These are phyloP conservation scores for Heterobasidion irregulare DNA, from an alignment of 1,284 basidiomycete genomes.

Conservation along the genomic window DNA sequence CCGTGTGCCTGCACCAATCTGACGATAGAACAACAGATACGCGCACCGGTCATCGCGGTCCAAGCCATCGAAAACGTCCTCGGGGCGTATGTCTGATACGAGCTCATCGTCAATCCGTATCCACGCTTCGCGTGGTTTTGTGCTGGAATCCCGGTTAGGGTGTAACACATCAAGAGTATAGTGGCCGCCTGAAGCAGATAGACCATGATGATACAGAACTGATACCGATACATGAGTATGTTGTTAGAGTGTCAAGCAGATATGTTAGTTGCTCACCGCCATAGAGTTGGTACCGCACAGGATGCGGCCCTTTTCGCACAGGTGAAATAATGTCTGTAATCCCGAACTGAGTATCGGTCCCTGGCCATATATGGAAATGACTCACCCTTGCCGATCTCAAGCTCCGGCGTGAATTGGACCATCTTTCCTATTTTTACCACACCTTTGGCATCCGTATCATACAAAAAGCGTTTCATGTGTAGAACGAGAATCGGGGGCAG, in stretches of 20 bases:
- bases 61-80: slow-evolving; percentile 66
- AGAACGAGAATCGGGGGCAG: slow-evolving; percentile 85
- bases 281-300: slow-evolving; percentile 76
- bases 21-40: slow-evolving; percentile 84
- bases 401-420: slow-evolving; percentile 69
- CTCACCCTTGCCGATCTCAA: slow-evolving; percentile 69
- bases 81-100: slow-evolving; percentile 69
- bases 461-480: slow-evolving; percentile 91
- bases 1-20: slow-evolving; percentile 21
- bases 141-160: slow-evolving; percentile 51
- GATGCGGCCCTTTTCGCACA: slow-evolving; percentile 35
- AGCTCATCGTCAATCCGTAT: slow-evolving; percentile 91
- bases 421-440: slow-evolving; percentile 85
- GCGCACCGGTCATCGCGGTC: slow-evolving; percentile 69
- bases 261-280: slow-evolving; percentile 53
- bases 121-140: slow-evolving; percentile 59
- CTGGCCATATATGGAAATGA: slow-evolving; percentile 2
- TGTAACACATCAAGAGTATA: slow-evolving; percentile 92
- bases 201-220: slow-evolving; percentile 94
- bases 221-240: neutral
- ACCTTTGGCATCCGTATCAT: slow-evolving; percentile 72
- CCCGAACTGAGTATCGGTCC: neutral
- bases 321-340: slow-evolving; percentile 58
- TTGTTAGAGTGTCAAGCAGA: no score
- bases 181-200: slow-evolving; percentile 87